Evolutionary conservation across 441 rosid genomes (phyloP), one percentile per base, ranked within the genome.

Genomic region (Daphne laureola): DNA sequence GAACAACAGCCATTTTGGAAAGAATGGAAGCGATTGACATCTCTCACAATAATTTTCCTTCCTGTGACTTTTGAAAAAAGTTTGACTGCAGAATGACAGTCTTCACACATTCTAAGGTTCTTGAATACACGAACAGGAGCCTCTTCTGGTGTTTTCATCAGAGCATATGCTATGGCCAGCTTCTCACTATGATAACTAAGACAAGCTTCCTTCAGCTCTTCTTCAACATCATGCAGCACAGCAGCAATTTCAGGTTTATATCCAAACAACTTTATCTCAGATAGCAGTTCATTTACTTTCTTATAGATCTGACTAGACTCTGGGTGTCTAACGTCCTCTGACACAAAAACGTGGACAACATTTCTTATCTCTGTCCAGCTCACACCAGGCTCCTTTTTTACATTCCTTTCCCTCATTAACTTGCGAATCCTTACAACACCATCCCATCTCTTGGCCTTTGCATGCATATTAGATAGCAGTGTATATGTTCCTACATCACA

Each of bases 321-420:
- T 5, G 91, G 84, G 69, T 91, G 93, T 42, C 51, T 72, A 67
- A 38, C 55, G 23, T 81, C 89, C 41, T 79, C 91, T 0, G 87
- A 74, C 52, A 78, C 81, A 65, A 91, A 91, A 43, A 88, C 68
- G 59, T 81, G 84, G 35, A 78, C 74, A 21, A 40, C 43, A 47
- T 74, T 78, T 52, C 64, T 69, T 52, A 84, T 71, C 52, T 84
- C 86, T 55, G 82, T 79, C 96, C 96, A 91, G 75, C 96, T 88
- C 51, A 74, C 81, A 16, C 98, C 96, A 25, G 95, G 96, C 69
- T 88, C 96, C 58, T 91, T 91, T 75, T 86, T 91, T 59, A 91
- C 70, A 8, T 67, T 69, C 49, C 73, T 80, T 3, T 75, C 75
- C 59, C 67, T 78, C 96, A 86, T 86, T 66, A 81, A 46, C 62